These are phyloP conservation scores for Lentinus tigrinus DNA, from an alignment of 768 basidiomycete species.

Conservation along the genomic window DNA sequence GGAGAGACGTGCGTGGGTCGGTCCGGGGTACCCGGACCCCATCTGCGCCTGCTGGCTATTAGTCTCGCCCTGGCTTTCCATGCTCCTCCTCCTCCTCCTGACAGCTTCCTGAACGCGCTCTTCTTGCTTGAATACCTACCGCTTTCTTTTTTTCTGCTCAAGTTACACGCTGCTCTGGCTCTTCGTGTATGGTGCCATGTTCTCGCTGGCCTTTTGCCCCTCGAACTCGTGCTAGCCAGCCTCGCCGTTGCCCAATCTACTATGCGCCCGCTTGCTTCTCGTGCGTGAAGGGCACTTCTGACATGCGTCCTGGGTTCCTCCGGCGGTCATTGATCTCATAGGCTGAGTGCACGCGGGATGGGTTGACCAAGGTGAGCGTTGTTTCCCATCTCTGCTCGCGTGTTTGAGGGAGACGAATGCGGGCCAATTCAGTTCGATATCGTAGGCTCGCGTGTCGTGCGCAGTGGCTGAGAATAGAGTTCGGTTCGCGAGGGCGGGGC, in stretches of 20 bases:
- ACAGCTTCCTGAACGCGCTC: neutral
- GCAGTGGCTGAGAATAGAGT: neutral
- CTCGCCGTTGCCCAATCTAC: neutral
- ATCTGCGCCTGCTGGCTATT: no score
- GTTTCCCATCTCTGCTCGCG: neutral
- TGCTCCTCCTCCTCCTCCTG: no score
- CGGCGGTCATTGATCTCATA: neutral
- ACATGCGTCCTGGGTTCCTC: neutral
- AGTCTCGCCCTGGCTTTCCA: no score
- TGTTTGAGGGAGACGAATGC: neutral
- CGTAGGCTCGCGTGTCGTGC: neutral
- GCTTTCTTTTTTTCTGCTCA: neutral
- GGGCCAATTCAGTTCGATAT: no score
- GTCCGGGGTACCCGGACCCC: no score
- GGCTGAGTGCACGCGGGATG: conserved; percentile 5
- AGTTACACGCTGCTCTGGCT: no score
- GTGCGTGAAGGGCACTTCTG: neutral
- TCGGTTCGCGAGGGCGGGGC: neutral
- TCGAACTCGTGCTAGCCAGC: conserved; percentile 1
- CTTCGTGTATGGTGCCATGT: neutral
- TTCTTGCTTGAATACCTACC: neutral
- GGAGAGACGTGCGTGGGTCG: no score
- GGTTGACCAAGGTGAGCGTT: conserved; percentile 9
- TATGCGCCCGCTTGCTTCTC: neutral
- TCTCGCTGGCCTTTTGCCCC: neutral